phyloP scores from a whole-genome alignment of 495 filamentous ascomycete species.

The Opeltia flavorubescens region DNA sequence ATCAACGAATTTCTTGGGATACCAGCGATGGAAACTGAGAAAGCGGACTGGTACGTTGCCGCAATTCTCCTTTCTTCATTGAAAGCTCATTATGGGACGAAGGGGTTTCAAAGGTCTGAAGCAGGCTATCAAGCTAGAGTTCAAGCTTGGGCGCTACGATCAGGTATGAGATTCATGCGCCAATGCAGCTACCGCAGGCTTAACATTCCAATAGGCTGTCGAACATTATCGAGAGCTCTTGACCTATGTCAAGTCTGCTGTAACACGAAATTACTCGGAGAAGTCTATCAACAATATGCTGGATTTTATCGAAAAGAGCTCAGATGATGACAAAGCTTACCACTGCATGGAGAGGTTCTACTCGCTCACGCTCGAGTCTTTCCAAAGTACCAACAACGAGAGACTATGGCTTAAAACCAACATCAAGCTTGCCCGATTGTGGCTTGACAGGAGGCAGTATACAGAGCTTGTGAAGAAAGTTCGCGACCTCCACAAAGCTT shows the following conservation, averaged over 20 bases:
- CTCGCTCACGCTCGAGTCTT: slow-evolving; percentile 78
- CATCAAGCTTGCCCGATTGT: slow-evolving; percentile 85
- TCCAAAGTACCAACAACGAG: slow-evolving; percentile 96
- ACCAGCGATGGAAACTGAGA: slow-evolving; percentile 70
- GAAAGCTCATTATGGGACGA: not conserved
- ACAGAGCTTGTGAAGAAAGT: slow-evolving; percentile 66
- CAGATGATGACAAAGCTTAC: slow-evolving; percentile 63
- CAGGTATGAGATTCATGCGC: slow-evolving; percentile 39
- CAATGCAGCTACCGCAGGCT: not conserved
- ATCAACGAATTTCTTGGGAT: slow-evolving; percentile 84
- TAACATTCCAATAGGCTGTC: slow-evolving; percentile 52
- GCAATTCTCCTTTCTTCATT: not conserved
- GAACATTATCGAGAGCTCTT: slow-evolving; percentile 91
- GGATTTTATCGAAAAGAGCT: slow-evolving; percentile 90
- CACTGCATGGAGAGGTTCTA: slow-evolving; percentile 94
- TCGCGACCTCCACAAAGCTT: slow-evolving; percentile 76
- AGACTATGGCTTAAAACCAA: slow-evolving; percentile 96
- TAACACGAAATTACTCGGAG: slow-evolving; percentile 96
- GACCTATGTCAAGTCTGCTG: slow-evolving; percentile 92
- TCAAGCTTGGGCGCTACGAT: slow-evolving; percentile 71
- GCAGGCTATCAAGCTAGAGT: slow-evolving; percentile 94
- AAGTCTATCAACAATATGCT: slow-evolving; percentile 99
- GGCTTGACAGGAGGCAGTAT: slow-evolving; percentile 85
- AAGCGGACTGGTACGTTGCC: slow-evolving; percentile 67
- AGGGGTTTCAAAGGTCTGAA: slow-evolving; percentile 96